These are phyloP conservation scores for Metschnikowia chrysomelidarum DNA, from an alignment of 805 yeast genomes.

Conservation along the genomic window DNA sequence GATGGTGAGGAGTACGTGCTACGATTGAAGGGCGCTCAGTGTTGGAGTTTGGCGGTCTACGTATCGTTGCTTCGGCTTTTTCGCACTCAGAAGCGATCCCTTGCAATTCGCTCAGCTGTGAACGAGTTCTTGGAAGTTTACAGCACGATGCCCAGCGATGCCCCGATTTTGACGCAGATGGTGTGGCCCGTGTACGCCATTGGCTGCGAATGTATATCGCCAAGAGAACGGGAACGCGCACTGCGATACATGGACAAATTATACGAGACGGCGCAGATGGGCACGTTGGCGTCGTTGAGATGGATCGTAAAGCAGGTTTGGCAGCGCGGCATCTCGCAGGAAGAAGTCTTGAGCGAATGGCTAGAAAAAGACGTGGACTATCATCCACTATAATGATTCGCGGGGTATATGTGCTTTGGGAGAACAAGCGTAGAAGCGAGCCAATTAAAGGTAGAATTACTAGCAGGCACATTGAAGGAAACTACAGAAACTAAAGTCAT, in stretches of 20 bases:
- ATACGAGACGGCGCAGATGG: constrained; percentile 52
- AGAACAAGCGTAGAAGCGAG: background rate
- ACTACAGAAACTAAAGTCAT: constrained; percentile 2
- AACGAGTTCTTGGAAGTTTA: constrained; percentile 50
- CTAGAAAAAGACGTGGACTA: constrained; percentile 51
- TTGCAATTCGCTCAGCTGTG: constrained; percentile 30
- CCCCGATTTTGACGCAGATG: constrained; percentile 58
- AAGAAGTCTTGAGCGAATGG: constrained; percentile 43
- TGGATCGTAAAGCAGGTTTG: constrained; percentile 46
- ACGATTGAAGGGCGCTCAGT: constrained; percentile 51
- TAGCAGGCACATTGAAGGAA: background rate
- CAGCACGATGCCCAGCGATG: constrained; percentile 41
- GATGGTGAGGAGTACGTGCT: constrained; percentile 32
- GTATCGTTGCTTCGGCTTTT: constrained; percentile 27
- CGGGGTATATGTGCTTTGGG: background rate
- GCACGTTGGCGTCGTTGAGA: constrained; percentile 45
- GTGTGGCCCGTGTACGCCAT: constrained; percentile 60
- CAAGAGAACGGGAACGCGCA: constrained; percentile 29
- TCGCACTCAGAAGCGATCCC: constrained; percentile 25
- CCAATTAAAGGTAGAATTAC: background rate
- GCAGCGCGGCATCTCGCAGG: constrained; percentile 43
- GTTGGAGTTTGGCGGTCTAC: constrained; percentile 49
- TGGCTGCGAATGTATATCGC: constrained; percentile 42
- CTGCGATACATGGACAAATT: constrained; percentile 38
- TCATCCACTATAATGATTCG: constrained; percentile 34